These are phyloP conservation scores for Phytophthora tubulina DNA, from an alignment of 352 stramenopile species.

Conservation along the genomic window DNA sequence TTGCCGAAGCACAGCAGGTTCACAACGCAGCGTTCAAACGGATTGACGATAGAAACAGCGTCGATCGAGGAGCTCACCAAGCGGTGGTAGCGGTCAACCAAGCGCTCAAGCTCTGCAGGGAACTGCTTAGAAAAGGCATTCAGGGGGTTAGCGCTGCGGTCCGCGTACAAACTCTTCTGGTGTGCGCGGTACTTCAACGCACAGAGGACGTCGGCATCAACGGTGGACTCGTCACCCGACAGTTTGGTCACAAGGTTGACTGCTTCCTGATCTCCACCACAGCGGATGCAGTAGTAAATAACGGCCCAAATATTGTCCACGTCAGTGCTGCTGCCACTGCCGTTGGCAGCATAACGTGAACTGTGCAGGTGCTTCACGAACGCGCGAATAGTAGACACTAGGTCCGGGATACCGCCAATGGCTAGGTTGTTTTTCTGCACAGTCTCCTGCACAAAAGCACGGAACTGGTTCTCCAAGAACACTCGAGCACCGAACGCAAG, in stretches of 20 bases:
- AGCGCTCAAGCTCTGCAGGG: constrained; percentile 64
- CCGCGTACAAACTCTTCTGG: constrained; percentile 61
- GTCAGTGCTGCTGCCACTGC: constrained; percentile 44
- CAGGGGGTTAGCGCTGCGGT: constrained; percentile 46
- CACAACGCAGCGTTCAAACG: constrained; percentile 83
- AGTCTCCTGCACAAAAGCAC: constrained; percentile 79
- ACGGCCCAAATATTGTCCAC: constrained; percentile 78
- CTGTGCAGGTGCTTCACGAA: constrained; percentile 84
- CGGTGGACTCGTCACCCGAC: constrained; percentile 50
- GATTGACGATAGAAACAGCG: constrained; percentile 73
- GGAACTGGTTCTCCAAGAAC: constrained; percentile 86
- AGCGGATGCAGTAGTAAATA: constrained; percentile 86
- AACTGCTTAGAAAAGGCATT: constrained; percentile 78
- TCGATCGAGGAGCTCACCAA: constrained; percentile 81
- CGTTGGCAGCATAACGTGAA: constrained; percentile 61
- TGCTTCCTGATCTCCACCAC: constrained; percentile 76
- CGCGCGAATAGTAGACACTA: constrained; percentile 78
- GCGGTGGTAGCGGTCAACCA: constrained; percentile 75
- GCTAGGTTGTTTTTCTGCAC: constrained; percentile 80
- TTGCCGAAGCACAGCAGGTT: constrained; percentile 86
- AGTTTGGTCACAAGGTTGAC: constrained; percentile 61
- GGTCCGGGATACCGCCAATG: constrained; percentile 73
- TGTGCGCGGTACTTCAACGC: constrained; percentile 69
- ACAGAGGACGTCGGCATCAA: constrained; percentile 70
- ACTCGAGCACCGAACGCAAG: constrained; percentile 76